Evolutionary conservation across 2,329 filamentous ascomycete genomes (phyloP), one percentile per base, ranked within the genome.

Genomic region (Fusarium transvaalense): DNA sequence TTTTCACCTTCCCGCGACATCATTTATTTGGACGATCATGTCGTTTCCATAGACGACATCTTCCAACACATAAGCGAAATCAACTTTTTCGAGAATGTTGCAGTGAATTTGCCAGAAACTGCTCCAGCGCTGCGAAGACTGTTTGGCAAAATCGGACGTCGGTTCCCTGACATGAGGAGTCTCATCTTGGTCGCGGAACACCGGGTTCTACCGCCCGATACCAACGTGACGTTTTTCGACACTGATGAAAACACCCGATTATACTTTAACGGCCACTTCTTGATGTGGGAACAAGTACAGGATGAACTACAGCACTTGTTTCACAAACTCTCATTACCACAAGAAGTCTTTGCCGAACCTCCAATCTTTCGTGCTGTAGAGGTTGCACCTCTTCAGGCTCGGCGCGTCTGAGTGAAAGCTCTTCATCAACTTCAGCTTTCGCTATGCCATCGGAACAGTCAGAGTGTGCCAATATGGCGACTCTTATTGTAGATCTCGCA

Each of bases 71-170:
- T 1, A 6, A 10, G 5, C 12, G n/a, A 10, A 6, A 4, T 8
- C 13, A 2, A 10, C 8, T 2, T 3, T 15, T 46, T 62, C 15
- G 0, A 35, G 6, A 56, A 57, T 9, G 3, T 64, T 2, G 45
- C 56, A 5, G 14, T 60, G 14, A 38, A 61, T 4, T 39, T 7
- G 21, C 46, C 43, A 3, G 7, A 2, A 32, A 10, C 0, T 6
- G 0, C 2, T 0, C 2, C 2, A 10, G 43, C 10, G 5, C 38
- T 15, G 3, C 15, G 9, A 14, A 29, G 4, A 10, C 5, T 25
- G 10, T 54, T 10, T 12, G 3, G 3, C 2, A 9, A 1, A 12
- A 29, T 6, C 23, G 6, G 6, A 25, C 23, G 23, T 25, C 23
- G 23, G 23, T 32, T 52, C 37, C 32, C 15, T 3, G 8, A 12